phyloP scores from a whole-genome alignment of 306 rosid species.

The Hylodesmum podocarpum region DNA sequence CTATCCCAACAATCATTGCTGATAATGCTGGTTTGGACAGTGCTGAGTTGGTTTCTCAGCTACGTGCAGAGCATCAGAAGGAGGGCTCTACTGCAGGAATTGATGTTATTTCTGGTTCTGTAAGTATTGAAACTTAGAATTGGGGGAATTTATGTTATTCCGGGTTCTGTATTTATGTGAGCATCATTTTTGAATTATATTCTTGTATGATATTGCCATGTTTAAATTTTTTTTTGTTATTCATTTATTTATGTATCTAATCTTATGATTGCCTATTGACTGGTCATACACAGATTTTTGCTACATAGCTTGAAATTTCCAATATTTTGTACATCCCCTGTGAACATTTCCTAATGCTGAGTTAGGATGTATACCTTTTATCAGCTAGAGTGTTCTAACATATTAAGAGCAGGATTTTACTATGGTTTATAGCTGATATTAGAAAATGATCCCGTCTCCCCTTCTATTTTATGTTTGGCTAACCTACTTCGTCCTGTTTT shows the following conservation, averaged over 20 bases:
- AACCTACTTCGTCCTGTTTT: background rate
- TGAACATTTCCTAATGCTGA: background rate
- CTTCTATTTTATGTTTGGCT: conserved; percentile 8
- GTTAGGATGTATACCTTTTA: background rate
- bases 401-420: background rate
- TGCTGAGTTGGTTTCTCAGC: conserved; percentile 91
- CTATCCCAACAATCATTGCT: conserved; percentile 92
- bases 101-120: conserved; percentile 93
- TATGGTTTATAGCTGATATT: background rate
- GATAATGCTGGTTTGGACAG: conserved; percentile 99
- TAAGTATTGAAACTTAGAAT: conserved; percentile 44
- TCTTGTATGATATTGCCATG: background rate
- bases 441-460: background rate
- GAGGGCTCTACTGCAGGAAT: conserved; percentile 84
- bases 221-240: background rate
- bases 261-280: background rate
- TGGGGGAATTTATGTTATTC: background rate
- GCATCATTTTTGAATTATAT: background rate
- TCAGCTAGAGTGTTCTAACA: background rate
- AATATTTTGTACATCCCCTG: background rate
- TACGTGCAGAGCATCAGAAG: conserved; percentile 93
- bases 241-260: background rate
- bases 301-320: conserved; percentile 2
- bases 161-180: background rate
- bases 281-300: background rate